Conservation (phyloP, 2,329 filamentous ascomycete species). For the Trichoderma pleuroti region DNA sequence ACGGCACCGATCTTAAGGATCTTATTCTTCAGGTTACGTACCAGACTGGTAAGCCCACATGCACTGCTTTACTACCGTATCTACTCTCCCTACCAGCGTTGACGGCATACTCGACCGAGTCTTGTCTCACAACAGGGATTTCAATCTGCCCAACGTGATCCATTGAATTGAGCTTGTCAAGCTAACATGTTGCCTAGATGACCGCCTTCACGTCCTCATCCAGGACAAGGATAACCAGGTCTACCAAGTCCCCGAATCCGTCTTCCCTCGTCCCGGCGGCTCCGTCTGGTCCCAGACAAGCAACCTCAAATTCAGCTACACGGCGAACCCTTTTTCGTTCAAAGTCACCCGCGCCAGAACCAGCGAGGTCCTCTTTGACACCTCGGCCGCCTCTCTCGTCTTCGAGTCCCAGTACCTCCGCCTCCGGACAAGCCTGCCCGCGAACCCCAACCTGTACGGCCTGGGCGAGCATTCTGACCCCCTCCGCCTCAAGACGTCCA, state of each 20-base stretch:
- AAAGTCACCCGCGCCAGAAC: slow-evolving; percentile 45
- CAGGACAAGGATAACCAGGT: slow-evolving; percentile 66
- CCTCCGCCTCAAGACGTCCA: slow-evolving; percentile 63
- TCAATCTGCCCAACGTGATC: not conserved
- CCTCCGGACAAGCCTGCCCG: slow-evolving; percentile 66
- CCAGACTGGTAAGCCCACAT: slow-evolving; percentile 27
- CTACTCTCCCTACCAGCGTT: not conserved
- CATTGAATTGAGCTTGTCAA: not conserved
- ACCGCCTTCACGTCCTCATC: slow-evolving; percentile 71
- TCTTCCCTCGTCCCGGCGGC: slow-evolving; percentile 54
- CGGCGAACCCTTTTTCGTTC: slow-evolving; percentile 62
- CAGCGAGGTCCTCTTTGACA: slow-evolving; percentile 63
- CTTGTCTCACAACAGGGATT: not conserved
- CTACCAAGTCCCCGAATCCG: slow-evolving; percentile 69
- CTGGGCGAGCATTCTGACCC: slow-evolving; percentile 74
- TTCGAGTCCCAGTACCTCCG: slow-evolving; percentile 78
- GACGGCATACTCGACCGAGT: not conserved
- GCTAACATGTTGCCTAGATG: slow-evolving; percentile 39
- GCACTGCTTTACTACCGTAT: too few relatives aligned
- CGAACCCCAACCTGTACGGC: slow-evolving; percentile 70
- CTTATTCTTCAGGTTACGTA: slow-evolving; percentile 60
- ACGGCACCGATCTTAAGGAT: slow-evolving; percentile 68
- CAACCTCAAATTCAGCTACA: slow-evolving; percentile 47
- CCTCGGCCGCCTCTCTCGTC: slow-evolving; percentile 61
- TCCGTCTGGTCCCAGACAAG: slow-evolving; percentile 28